Evolutionary conservation across 371 early-diverging fungal genomes (phyloP), one percentile per base, ranked within the genome.

Genomic region (Mucor racemosus): DNA sequence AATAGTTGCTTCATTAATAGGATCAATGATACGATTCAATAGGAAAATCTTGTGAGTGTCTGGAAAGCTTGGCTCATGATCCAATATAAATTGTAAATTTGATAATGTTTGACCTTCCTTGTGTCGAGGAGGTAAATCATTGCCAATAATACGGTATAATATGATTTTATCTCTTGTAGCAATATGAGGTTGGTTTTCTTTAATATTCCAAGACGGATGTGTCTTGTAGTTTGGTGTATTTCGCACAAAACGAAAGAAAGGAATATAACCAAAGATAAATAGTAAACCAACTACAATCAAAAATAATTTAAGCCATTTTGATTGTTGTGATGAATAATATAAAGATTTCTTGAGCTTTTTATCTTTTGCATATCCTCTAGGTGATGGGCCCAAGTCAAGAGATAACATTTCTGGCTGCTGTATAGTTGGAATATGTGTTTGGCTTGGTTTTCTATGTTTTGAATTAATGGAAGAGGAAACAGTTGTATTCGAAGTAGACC

Each of bases 61-160:
- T 36, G 84, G 83, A 64, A 89, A 90, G 53, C 69, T 65, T 5
- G 84, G 85, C 65, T 91, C 91, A 65, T 91, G 86, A 34, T 90
- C 84, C 35, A 91, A 67, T 59, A 91, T 89, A 61, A 90, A 89
- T 34, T 84, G 85, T 4, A 90, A 76, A 53, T 91, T 91, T 21
- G 86, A 84, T 7, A 90, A 73, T 1, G 89, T 88, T 62, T 91
- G 91, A 6, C 87, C 88, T 61, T 85, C 80, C 38, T 87, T 85
- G 68, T 91, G 91, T 5, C 91, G 82, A 58, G 91, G 91, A 5
- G 91, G 91, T 14, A 91, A 70, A 59, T 91, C 91, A 62, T 91
- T 91, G 53, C 91, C 91, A 57, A 91, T 80, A 62, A 91, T 89
- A 41, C 91, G 86, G 72, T 89, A 90, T 7, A 90, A 71, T 1